These are phyloP conservation scores for Gyrodon lividus DNA, from an alignment of 768 basidiomycete genomes.

Conservation along the genomic window DNA sequence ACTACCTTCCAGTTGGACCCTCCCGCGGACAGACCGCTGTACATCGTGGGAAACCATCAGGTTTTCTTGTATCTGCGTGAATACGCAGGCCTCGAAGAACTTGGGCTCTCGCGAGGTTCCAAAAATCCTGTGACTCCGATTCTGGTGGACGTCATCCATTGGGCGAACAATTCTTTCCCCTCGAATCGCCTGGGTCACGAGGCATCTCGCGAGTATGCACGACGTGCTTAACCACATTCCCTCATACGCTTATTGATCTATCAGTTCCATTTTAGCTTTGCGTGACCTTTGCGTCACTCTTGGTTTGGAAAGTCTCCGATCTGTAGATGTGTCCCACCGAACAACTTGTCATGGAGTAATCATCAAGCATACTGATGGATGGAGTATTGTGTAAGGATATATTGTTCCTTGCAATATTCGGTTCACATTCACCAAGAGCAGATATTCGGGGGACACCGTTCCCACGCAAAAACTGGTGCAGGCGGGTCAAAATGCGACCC, in stretches of 20 bases:
- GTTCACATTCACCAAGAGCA: slow-evolving; percentile 28
- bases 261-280: slow-evolving; percentile 45
- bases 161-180: slow-evolving; percentile 39
- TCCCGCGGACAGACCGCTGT: slow-evolving; percentile 60
- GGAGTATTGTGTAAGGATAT: slow-evolving; percentile 40
- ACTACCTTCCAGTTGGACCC: slow-evolving; percentile 56
- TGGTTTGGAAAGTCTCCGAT: slow-evolving; percentile 57
- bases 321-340: slow-evolving; percentile 74
- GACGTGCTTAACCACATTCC: background rate
- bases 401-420: background rate
- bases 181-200: slow-evolving; percentile 8
- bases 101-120: slow-evolving; percentile 54
- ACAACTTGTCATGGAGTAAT: slow-evolving; percentile 71
- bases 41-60: slow-evolving; percentile 59
- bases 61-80: slow-evolving; percentile 73
- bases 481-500: slow-evolving; percentile 64
- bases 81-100: slow-evolving; percentile 64
- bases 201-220: slow-evolving; percentile 4
- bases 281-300: slow-evolving; percentile 48
- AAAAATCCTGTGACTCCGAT: slow-evolving; percentile 55
- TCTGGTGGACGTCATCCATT: slow-evolving; percentile 55
- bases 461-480: slow-evolving; percentile 67
- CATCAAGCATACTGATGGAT: slow-evolving; percentile 60
- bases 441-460: slow-evolving; percentile 90
- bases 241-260: background rate